These are phyloP conservation scores for Calonectria fujianensis DNA, from an alignment of 2,329 filamentous ascomycete genomes.

Conservation along the genomic window DNA sequence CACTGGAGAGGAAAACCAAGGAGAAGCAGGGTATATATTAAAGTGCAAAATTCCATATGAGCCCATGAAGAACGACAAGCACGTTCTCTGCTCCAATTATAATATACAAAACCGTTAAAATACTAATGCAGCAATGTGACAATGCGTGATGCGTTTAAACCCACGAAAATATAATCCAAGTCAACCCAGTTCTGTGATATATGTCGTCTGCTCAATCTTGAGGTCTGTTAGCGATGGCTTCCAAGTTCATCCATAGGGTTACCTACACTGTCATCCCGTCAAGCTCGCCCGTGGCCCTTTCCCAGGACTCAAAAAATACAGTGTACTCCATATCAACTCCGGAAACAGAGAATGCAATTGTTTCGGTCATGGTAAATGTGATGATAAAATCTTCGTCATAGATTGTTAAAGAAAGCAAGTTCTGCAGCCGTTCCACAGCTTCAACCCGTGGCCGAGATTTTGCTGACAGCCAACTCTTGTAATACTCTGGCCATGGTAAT, in stretches of 20 bases:
- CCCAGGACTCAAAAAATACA: conserved; percentile 36
- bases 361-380: conserved; percentile 22
- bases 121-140: neutral
- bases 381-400: conserved; percentile 40
- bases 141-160: conserved; percentile 27
- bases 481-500: conserved; percentile 73
- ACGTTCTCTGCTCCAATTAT: conserved; percentile 41
- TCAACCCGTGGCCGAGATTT: conserved; percentile 44
- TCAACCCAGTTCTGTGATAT: conserved; percentile 37
- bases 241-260: neutral
- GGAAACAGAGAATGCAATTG: conserved; percentile 40
- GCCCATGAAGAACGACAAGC: conserved; percentile 34
- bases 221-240: conserved; percentile 37
- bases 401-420: conserved; percentile 28
- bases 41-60: conserved; percentile 29
- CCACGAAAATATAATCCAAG: conserved; percentile 28
- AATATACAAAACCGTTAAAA: conserved; percentile 37
- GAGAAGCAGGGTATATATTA: conserved; percentile 28
- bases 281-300: conserved; percentile 35
- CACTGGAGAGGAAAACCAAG: neutral
- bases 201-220: conserved; percentile 51
- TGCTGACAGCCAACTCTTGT: conserved; percentile 63
- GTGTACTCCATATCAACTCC: conserved; percentile 42
- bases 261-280: conserved; percentile 50
- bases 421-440: neutral